Evolutionary conservation across 441 rosid species (phyloP).

Genomic region (Biscutella laevigata): DNA sequence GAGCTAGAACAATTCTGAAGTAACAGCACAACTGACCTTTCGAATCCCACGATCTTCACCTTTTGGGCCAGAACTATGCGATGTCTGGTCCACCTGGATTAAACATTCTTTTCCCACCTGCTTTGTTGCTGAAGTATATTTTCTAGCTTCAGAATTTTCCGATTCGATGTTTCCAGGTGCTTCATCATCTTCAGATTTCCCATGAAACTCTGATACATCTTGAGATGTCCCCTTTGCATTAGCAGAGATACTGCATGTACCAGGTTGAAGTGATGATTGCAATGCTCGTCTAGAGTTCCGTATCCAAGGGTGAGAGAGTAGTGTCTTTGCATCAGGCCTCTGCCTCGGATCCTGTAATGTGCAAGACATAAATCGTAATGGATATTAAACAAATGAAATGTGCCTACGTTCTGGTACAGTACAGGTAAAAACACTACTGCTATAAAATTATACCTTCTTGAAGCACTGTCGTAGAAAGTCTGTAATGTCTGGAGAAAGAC

Average conservation of each 20-base stretch:
- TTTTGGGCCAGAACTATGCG: slow-evolving; percentile 48
- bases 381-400: background rate
- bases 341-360: slow-evolving; percentile 81
- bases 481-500: slow-evolving; percentile 85
- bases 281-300: slow-evolving; percentile 78
- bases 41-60: slow-evolving; percentile 44
- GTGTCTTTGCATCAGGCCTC: slow-evolving; percentile 96
- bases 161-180: slow-evolving; percentile 34
- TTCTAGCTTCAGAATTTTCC: slow-evolving; percentile 43
- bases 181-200: slow-evolving; percentile 41
- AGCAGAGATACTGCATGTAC: slow-evolving; percentile 33
- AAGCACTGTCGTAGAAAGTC: slow-evolving; percentile 91
- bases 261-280: slow-evolving; percentile 62
- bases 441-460: slow-evolving; percentile 61
- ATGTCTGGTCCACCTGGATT: slow-evolving; percentile 29
- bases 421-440: background rate
- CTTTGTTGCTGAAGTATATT: slow-evolving; percentile 31
- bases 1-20: background rate
- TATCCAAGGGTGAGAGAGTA: slow-evolving; percentile 99
- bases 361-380: slow-evolving; percentile 18
- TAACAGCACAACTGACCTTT: slow-evolving; percentile 44
- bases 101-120: slow-evolving; percentile 45
- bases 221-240: slow-evolving; percentile 32
- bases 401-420: slow-evolving; percentile 1
- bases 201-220: slow-evolving; percentile 31